phyloP scores from a whole-genome alignment of 1,284 basidiomycete genomes.

The Chalciporus piperatoides region DNA sequence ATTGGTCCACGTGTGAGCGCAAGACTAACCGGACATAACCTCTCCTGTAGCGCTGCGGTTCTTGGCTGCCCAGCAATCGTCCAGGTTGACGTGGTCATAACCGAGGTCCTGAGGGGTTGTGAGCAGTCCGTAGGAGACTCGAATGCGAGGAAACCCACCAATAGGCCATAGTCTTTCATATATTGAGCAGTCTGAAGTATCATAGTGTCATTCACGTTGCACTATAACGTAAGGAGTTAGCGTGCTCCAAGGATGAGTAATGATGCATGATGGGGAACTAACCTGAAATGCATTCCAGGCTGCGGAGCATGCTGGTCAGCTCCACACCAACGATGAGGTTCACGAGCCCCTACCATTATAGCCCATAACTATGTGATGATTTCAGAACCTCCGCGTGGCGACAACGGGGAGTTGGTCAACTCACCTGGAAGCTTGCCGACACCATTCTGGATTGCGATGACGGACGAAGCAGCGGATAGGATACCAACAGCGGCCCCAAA shows the following conservation, averaged over 20 bases:
- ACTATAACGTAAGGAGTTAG: slow-evolving; percentile 13
- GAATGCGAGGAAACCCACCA: slow-evolving; percentile 24
- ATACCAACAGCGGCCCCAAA: slow-evolving; percentile 11
- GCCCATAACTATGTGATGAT: slow-evolving; percentile 25
- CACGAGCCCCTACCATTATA: slow-evolving; percentile 26
- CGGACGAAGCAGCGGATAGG: slow-evolving; percentile 15
- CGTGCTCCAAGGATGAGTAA: neutral
- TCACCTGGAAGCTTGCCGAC: slow-evolving; percentile 33
- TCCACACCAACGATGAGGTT: neutral
- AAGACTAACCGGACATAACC: slow-evolving; percentile 40
- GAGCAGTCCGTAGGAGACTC: neutral
- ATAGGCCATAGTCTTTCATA: slow-evolving; percentile 48
- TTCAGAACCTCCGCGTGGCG: slow-evolving; percentile 8
- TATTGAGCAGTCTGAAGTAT: slow-evolving; percentile 46
- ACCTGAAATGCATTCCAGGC: slow-evolving; percentile 30
- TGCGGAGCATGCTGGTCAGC: slow-evolving; percentile 7
- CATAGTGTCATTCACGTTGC: slow-evolving; percentile 40
- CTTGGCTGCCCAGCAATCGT: slow-evolving; percentile 56
- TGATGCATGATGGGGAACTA: slow-evolving; percentile 2
- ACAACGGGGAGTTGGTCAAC: neutral
- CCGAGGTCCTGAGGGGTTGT: slow-evolving; percentile 42
- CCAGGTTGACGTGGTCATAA: slow-evolving; percentile 53
- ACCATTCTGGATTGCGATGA: slow-evolving; percentile 26
- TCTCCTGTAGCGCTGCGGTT: slow-evolving; percentile 43
- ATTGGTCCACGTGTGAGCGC: slow-evolving; percentile 27